Percentiles rank a stretch among this genome's conserved stretches.
These are phyloP conservation scores for Canariomyces notabilis DNA, from an alignment of 2,329 filamentous ascomycete genomes.

Conservation along the genomic window DNA sequence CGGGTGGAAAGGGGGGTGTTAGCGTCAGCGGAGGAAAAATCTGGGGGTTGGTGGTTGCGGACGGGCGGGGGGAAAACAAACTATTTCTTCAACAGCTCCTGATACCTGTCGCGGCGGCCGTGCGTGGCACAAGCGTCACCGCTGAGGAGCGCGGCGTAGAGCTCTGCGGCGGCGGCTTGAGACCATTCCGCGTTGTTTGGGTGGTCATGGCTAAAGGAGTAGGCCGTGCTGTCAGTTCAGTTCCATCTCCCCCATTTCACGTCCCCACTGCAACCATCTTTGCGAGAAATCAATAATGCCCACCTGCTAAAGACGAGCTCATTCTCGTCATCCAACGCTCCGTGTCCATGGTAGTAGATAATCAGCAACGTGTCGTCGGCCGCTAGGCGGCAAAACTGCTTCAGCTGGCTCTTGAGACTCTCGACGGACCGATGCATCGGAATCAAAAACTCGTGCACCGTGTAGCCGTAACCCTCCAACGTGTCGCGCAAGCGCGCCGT, in stretches of 20 bases:
- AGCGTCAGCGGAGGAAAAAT: not conserved
- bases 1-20: not conserved
- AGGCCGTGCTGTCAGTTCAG: too few relatives aligned
- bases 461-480: constrained; percentile 22
- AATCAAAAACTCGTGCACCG: constrained; percentile 22
- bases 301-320: constrained; percentile 27
- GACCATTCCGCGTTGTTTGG: constrained; percentile 22
- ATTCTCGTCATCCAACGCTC: constrained; percentile 23
- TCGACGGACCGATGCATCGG: constrained; percentile 22
- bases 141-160: constrained; percentile 23
- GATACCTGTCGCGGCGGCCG: constrained; percentile 12
- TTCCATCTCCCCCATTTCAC: too few relatives aligned
- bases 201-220: constrained; percentile 22
- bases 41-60: not conserved
- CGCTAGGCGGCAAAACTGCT: constrained; percentile 21
- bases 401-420: constrained; percentile 12
- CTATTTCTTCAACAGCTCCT: constrained; percentile 26
- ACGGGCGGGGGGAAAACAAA: constrained; percentile 7
- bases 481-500: constrained; percentile 21
- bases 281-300: not conserved
- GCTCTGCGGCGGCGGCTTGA: constrained; percentile 24
- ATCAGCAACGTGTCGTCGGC: constrained; percentile 24
- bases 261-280: too few relatives aligned
- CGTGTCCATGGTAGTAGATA: constrained; percentile 26
- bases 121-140: constrained; percentile 14